Conservation (phyloP, 192 early-diverging fungal species). For the Ramicandelaber brevisporus region DNA sequence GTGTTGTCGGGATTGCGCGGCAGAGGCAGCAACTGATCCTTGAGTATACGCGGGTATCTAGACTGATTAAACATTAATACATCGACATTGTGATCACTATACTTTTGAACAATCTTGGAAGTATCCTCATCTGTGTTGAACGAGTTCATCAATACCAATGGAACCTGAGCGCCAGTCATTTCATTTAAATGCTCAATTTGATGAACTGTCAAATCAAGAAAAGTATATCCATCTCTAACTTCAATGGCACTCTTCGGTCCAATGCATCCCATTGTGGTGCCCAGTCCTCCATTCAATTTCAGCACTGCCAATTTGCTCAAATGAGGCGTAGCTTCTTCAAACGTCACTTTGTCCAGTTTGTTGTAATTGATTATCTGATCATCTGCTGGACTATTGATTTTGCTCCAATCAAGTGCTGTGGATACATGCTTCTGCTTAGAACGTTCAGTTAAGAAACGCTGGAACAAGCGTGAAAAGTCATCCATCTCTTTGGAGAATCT, state of each 20-base stretch:
- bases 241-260: conserved; percentile 97
- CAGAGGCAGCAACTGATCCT: conserved; percentile 74
- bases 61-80: conserved; percentile 97
- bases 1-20: conserved; percentile 40
- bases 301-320: conserved; percentile 85
- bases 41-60: conserved; percentile 74
- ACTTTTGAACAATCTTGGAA: conserved; percentile 93
- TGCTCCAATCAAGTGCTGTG: conserved; percentile 66
- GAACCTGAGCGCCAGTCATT: conserved; percentile 68
- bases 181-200: conserved; percentile 97
- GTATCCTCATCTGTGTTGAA: conserved; percentile 99
- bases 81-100: conserved; percentile 69
- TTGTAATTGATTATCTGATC: no score
- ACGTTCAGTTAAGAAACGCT: conserved; percentile 62
- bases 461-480: conserved; percentile 58
- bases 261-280: conserved; percentile 97
- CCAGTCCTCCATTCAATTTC: conserved; percentile 98
- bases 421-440: conserved; percentile 17
- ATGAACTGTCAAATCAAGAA: conserved; percentile 91
- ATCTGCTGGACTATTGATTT: conserved; percentile 71
- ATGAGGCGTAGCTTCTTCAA: no score
- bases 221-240: conserved; percentile 95
- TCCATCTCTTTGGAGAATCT: conserved; percentile 60
- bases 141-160: conserved; percentile 99
- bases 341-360: no score